Evolutionary conservation across 2,329 filamentous ascomycete species (phyloP), one percentile per base, ranked within the genome.

Genomic region (Penicillium nordicum): DNA sequence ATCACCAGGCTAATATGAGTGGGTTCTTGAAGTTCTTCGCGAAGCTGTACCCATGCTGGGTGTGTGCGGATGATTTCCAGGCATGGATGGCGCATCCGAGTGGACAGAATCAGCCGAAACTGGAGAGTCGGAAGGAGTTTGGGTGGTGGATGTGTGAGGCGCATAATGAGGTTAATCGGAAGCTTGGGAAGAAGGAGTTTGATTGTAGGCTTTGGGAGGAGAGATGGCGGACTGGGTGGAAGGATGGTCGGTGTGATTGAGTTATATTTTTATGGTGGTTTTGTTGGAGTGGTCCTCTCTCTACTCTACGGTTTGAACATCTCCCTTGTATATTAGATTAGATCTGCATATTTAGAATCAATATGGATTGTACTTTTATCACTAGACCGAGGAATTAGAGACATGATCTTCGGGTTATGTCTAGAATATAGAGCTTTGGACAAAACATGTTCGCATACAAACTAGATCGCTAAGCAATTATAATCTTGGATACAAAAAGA

Each of bases 151-250:
- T 80, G 75, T 80, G 78, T 53, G 74, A 76, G 67, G 78, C 78
- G 57, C 78, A 80, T 71, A 80, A 81, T 67, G 78, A 77, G 57
- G 76, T 80, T 41, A 80, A 79, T 73, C 71, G 74, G 58, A 97
- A 97, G 79, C 74, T 99, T 65, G 94, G 94, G 48, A 99, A 99
- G 82, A 81, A 84, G 57, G 82, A 83, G 65, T 99, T 99, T 76
- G 92, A 99, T 80, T 99, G 94, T 77, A 80, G 79, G 53, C 84
- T 80, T 67, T 97, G 94, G 93, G 87, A 97, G 73, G 90, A 97
- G 80, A 84, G 94, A 72, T 99, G 94, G 94, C 82, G 89, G 76
- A 94, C 89, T 1, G 94, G 94, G 0, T 97, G 87, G 78, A 84
- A 80, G 71, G 85, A 88, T 78, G 85, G 85, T 21, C 76, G 84